These are phyloP conservation scores for Cucurbitaria berberidis DNA, from an alignment of 2,329 filamentous ascomycete genomes.

Conservation along the genomic window DNA sequence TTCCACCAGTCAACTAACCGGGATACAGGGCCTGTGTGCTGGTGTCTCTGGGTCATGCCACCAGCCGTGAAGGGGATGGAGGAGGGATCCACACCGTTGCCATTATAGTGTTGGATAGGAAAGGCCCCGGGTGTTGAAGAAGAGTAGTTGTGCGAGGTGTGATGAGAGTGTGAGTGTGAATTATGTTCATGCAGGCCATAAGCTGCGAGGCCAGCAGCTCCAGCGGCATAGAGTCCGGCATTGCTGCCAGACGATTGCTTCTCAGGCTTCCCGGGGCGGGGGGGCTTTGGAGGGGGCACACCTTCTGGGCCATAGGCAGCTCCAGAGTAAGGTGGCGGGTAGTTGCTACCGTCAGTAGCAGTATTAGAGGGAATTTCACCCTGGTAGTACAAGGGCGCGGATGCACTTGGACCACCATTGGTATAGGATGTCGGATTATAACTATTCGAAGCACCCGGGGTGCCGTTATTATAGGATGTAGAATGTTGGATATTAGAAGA, in stretches of 20 bases:
- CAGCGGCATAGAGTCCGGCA: conserved; percentile 54
- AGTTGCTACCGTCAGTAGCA: conserved; percentile 39
- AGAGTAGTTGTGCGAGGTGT: conserved; percentile 29
- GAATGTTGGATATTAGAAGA: conserved; percentile 32
- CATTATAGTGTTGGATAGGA: conserved; percentile 31
- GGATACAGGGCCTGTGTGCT: conserved; percentile 62
- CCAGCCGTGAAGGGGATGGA: conserved; percentile 34
- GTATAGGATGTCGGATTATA: conserved; percentile 31
- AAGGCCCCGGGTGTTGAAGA: conserved; percentile 39
- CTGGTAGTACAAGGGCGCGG: conserved; percentile 38
- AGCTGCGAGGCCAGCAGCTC: conserved; percentile 55
- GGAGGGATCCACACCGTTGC: conserved; percentile 25
- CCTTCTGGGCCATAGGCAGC: conserved; percentile 19
- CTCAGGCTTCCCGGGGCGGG: conserved; percentile 48
- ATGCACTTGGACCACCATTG: conserved; percentile 23
- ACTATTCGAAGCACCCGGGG: conserved; percentile 12
- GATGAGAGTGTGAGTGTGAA: conserved; percentile 30
- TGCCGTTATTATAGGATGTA: conserved; percentile 30
- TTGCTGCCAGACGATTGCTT: conserved; percentile 54
- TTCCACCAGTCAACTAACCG: conserved; percentile 67
- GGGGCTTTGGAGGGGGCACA: conserved; percentile 40
- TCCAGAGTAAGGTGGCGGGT: conserved; percentile 42
- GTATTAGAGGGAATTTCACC: conserved; percentile 31
- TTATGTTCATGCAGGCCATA: conserved; percentile 54
- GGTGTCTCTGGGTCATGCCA: conserved; percentile 56